phyloP scores from a whole-genome alignment of 345 rosid genomes.

The Euphorbia pulcherrima region DNA sequence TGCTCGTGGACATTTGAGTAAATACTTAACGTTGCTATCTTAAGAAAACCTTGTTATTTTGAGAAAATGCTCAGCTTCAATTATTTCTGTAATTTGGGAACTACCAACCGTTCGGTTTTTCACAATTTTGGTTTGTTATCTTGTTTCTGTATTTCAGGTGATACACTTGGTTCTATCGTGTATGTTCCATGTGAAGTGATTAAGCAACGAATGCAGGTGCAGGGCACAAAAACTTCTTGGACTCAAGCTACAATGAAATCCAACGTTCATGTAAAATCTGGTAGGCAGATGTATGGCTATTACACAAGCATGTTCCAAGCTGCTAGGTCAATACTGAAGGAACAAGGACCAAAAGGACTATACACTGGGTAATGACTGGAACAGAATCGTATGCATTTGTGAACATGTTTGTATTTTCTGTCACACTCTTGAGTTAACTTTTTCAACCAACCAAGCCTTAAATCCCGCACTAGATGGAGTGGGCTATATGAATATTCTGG shows the following conservation, averaged over 20 bases:
- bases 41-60: no score
- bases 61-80: not conserved
- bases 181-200: conserved; percentile 97
- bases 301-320: conserved; percentile 87
- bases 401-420: not conserved
- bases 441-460: no score
- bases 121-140: conserved; percentile 4
- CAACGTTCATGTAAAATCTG: conserved; percentile 36
- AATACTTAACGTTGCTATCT: no score
- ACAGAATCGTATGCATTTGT: not conserved
- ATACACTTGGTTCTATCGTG: conserved; percentile 83
- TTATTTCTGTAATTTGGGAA: not conserved
- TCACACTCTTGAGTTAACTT: not conserved
- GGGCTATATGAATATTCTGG: no score
- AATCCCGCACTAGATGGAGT: no score
- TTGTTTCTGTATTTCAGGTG: conserved; percentile 58
- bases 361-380: conserved; percentile 67
- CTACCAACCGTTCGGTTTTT: not conserved
- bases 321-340: conserved; percentile 76
- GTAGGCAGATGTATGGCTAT: conserved; percentile 60
- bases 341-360: conserved; percentile 78
- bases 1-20: no score
- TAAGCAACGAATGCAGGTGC: conserved; percentile 98
- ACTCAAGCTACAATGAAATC: conserved; percentile 45
- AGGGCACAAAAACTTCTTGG: conserved; percentile 81